These are phyloP conservation scores for Phoenix roebelenii DNA, from an alignment of 176 grass and related monocot genomes.

Conservation along the genomic window DNA sequence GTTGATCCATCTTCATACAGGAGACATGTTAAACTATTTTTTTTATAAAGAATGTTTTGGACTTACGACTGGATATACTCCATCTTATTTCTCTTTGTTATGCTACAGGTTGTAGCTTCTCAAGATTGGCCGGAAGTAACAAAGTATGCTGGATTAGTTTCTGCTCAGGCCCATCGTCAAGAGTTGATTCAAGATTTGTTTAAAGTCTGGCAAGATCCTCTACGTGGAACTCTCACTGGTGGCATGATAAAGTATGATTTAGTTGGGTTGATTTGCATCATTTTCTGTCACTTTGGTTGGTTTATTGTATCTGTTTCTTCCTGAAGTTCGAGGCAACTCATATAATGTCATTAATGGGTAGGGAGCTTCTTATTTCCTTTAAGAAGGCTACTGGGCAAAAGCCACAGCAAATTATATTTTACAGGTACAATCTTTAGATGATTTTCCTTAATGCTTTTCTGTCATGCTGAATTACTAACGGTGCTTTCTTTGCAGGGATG, in stretches of 20 bases:
- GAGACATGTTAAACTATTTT: not conserved
- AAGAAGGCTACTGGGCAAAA: slow-evolving; percentile 10
- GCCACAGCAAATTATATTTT: slow-evolving; percentile 17
- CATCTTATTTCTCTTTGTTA: not conserved
- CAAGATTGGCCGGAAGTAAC: slow-evolving; percentile 18
- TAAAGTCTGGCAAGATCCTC: slow-evolving; percentile 6
- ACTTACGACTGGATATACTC: not conserved
- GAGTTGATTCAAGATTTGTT: slow-evolving; percentile 18
- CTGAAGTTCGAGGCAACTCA: not conserved
- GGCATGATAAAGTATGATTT: slow-evolving; percentile 12
- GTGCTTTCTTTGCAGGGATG: slow-evolving; percentile 40
- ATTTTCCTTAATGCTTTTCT: not conserved
- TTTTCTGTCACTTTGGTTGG: not conserved
- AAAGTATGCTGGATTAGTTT: slow-evolving; percentile 20
- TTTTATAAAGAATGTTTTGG: not conserved
- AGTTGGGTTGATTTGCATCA: not conserved
- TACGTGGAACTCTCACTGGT: not conserved
- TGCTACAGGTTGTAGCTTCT: slow-evolving; percentile 15
- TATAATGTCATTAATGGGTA: not conserved
- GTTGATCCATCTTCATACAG: not conserved
- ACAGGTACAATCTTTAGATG: not conserved
- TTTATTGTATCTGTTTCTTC: not conserved
- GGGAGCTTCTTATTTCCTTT: slow-evolving; percentile 16
- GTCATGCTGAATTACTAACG: not conserved
- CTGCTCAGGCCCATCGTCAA: slow-evolving; percentile 14